Conservation (phyloP, 768 basidiomycete genomes). For the Rhizopogon vesiculosus region DNA sequence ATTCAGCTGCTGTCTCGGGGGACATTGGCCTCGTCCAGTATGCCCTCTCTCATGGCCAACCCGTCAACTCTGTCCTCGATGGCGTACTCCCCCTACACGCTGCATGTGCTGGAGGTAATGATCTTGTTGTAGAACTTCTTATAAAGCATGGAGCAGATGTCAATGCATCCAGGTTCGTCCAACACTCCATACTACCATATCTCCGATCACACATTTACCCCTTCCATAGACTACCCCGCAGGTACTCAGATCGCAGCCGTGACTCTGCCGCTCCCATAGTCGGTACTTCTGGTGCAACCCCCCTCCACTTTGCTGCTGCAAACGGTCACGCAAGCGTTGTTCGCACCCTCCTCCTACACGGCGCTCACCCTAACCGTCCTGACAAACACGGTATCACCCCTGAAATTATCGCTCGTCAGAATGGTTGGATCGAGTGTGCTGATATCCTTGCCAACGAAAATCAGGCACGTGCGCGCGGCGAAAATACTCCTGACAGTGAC, state of each 20-base stretch:
- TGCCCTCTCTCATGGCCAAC: constrained; percentile 91
- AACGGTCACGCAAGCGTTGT: constrained; percentile 85
- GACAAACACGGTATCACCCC: constrained; percentile 94
- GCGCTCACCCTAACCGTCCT: constrained; percentile 72
- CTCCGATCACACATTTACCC: constrained; percentile 3
- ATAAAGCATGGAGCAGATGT: constrained; percentile 97
- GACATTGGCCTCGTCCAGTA: constrained; percentile 92
- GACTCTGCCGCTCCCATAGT: constrained; percentile 67
- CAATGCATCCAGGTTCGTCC: constrained; percentile 80
- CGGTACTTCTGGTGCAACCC: constrained; percentile 85
- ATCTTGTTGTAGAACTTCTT: constrained; percentile 80
- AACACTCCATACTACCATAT: not conserved
- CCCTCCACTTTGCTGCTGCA: constrained; percentile 95
- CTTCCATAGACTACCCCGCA: constrained; percentile 55
- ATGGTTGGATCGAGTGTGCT: constrained; percentile 78
- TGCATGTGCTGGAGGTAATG: constrained; percentile 87
- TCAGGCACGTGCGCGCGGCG: constrained; percentile 52
- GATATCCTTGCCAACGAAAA: constrained; percentile 61
- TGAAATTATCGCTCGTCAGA: constrained; percentile 73
- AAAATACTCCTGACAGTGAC: constrained; percentile 18
- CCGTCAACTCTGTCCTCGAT: constrained; percentile 92
- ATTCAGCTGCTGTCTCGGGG: constrained; percentile 75
- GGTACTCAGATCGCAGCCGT: constrained; percentile 68
- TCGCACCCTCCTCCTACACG: constrained; percentile 74
- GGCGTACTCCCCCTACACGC: constrained; percentile 97